Evolutionary conservation across 352 stramenopile species (phyloP).

Genomic region (Blastocystis sp.): DNA sequence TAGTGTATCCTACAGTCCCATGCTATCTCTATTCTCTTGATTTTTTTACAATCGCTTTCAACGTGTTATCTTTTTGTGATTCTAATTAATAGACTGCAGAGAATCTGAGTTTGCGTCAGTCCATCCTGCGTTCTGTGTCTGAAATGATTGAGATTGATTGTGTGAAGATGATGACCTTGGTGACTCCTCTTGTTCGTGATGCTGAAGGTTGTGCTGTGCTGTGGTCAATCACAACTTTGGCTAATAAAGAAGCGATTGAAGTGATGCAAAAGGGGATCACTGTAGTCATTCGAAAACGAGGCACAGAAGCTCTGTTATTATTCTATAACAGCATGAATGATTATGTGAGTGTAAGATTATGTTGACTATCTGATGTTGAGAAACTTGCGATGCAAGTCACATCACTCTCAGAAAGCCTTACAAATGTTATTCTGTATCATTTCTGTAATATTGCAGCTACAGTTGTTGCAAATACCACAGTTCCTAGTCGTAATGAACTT

Average conservation of each 20-base stretch:
- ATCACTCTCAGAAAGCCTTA: not conserved
- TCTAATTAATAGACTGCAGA: not conserved
- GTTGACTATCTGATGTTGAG: not conserved
- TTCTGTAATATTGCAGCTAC: conserved; percentile 21
- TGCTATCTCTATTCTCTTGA: conserved; percentile 23
- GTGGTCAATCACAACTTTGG: not conserved
- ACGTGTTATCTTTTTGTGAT: not conserved
- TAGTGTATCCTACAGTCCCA: not conserved
- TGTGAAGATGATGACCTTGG: not conserved
- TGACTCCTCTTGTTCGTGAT: not conserved
- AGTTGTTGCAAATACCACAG: not conserved
- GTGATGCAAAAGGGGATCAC: not conserved
- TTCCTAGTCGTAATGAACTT: not conserved
- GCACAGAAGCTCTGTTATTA: not conserved
- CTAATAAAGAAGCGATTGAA: conserved; percentile 4
- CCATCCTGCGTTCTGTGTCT: not conserved
- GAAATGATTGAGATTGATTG: conserved; percentile 38
- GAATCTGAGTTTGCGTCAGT: conserved; percentile 42
- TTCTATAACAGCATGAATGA: conserved; percentile 54
- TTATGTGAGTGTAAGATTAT: not conserved
- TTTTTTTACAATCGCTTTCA: conserved; percentile 32
- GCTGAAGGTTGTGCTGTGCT: not conserved
- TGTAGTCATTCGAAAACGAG: not conserved
- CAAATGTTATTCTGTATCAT: not conserved
- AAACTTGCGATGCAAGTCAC: not conserved